These are phyloP conservation scores for Alternaria burnsii DNA, from an alignment of 2,329 filamentous ascomycete species.

Conservation along the genomic window DNA sequence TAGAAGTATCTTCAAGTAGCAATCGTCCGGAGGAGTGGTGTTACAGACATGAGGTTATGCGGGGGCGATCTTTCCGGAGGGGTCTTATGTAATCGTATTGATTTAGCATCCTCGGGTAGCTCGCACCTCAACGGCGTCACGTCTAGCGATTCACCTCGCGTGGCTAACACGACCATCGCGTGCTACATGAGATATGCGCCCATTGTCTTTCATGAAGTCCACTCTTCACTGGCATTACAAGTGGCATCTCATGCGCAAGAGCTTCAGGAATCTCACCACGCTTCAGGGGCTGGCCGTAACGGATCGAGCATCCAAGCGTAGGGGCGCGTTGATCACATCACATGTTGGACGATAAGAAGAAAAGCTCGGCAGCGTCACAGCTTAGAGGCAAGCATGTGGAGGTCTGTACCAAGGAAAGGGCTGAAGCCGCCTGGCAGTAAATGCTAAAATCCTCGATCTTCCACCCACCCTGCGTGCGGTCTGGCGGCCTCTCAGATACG, in stretches of 20 bases:
- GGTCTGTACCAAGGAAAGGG: background rate
- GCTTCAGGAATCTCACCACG: too few relatives aligned
- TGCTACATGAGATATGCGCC: background rate
- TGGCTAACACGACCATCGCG: background rate
- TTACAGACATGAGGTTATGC: background rate
- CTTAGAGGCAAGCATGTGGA: background rate
- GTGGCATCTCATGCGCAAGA: background rate
- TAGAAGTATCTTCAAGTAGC: background rate
- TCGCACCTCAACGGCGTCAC: background rate
- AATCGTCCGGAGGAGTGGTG: background rate
- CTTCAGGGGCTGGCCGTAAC: background rate
- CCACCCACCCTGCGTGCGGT: background rate
- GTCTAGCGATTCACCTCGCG: background rate
- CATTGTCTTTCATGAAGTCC: background rate
- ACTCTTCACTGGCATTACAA: background rate
- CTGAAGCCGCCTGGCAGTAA: background rate
- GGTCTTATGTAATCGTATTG: background rate
- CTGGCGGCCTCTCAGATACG: background rate
- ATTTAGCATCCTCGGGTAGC: background rate
- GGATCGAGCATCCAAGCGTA: background rate
- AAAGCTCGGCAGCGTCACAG: background rate
- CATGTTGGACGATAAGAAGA: background rate
- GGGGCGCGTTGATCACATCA: background rate
- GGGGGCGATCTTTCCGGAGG: background rate
- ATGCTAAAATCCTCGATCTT: background rate